Percentiles rank a stretch among this genome's conserved stretches.
Evolutionary conservation across 1,284 basidiomycete species (phyloP).

Genomic region (Ustilago xerochloae): DNA sequence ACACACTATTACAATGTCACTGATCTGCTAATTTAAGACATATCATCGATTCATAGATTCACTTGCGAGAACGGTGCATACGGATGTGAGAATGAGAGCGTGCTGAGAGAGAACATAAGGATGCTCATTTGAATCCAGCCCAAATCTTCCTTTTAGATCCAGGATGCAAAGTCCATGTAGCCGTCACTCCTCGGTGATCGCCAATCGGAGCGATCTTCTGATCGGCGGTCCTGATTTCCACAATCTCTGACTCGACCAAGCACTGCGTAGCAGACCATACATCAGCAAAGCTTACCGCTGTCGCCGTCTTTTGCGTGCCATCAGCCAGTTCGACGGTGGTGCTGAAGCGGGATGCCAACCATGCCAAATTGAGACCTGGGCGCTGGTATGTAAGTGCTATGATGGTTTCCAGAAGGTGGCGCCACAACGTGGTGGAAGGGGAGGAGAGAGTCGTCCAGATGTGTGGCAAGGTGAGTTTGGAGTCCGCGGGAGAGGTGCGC

Average conservation of each 20-base stretch:
- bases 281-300: conserved; percentile 15
- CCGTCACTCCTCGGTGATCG: not conserved
- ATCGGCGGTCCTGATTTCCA: not conserved
- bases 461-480: conserved; percentile 11
- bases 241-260: not conserved
- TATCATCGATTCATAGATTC: no score
- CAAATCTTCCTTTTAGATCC: not conserved
- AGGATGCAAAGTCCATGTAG: conserved; percentile 14
- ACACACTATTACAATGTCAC: not conserved
- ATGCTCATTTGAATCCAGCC: conserved; percentile 23
- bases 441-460: conserved; percentile 27
- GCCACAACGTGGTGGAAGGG: conserved; percentile 2
- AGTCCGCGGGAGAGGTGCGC: not conserved
- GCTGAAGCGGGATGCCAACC: conserved; percentile 13
- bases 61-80: not conserved
- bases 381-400: conserved; percentile 3
- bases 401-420: conserved; percentile 9
- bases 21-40: no score
- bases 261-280: conserved; percentile 1
- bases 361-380: conserved; percentile 14
- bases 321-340: not conserved
- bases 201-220: not conserved
- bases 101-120: no score
- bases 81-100: not conserved
- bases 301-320: not conserved